Conservation (phyloP, 2,329 filamentous ascomycete species). For the Aspergillus felis region DNA sequence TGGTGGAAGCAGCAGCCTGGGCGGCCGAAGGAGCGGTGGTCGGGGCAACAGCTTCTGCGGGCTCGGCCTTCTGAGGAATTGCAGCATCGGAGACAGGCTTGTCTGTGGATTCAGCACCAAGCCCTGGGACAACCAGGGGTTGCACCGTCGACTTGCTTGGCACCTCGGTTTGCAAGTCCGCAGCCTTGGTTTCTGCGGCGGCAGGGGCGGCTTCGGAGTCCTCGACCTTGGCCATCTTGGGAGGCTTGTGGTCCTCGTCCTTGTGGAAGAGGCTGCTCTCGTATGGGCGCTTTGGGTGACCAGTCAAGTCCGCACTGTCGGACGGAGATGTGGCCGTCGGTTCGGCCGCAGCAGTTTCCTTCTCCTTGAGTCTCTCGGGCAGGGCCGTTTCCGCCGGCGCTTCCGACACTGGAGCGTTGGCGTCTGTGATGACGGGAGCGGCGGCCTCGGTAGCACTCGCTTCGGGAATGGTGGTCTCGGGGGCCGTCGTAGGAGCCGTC, state of each 20-base stretch:
- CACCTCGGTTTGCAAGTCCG: not conserved
- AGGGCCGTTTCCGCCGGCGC: not conserved
- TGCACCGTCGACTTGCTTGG: not conserved
- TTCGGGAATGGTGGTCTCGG: conserved; percentile 12
- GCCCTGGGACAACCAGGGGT: conserved; percentile 19
- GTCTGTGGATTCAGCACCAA: conserved; percentile 16
- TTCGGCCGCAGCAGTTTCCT: not conserved
- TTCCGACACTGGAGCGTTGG: conserved; percentile 2
- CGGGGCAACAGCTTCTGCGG: conserved; percentile 4
- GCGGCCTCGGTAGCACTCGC: conserved; percentile 16
- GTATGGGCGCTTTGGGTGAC: conserved; percentile 34
- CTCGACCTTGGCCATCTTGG: conserved; percentile 34
- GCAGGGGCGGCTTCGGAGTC: conserved; percentile 1
- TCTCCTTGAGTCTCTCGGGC: conserved; percentile 14
- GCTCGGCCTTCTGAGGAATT: conserved; percentile 6
- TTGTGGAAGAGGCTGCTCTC: conserved; percentile 29
- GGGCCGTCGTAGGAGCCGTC: conserved; percentile 15
- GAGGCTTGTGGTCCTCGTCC: conserved; percentile 29
- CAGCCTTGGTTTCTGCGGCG: conserved; percentile 3
- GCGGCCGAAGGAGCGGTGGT: conserved; percentile 10
- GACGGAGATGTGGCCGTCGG: conserved; percentile 2
- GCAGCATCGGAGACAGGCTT: conserved; percentile 9
- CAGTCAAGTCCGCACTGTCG: conserved; percentile 13
- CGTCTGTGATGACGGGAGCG: conserved; percentile 8
- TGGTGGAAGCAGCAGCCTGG: conserved; percentile 17